Evolutionary conservation across 2,329 filamentous ascomycete genomes (phyloP).

Genomic region (Phialocephala sp.): DNA sequence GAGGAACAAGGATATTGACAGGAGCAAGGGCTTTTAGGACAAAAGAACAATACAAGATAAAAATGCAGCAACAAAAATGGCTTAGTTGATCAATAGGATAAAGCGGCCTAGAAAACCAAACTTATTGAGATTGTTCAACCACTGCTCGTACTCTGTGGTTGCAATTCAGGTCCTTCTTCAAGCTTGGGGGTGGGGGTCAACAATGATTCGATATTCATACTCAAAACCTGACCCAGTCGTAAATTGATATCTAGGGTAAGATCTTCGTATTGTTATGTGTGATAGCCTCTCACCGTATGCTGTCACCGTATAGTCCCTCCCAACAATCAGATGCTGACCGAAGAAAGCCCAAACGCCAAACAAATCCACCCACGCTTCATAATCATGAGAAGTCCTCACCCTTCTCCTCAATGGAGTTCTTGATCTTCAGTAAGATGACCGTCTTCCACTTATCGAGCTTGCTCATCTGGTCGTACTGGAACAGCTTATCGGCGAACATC

Average conservation of each 20-base stretch:
- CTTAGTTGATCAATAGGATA: background rate
- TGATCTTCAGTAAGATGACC: slow-evolving; percentile 79
- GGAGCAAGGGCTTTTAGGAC: background rate
- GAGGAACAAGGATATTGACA: background rate
- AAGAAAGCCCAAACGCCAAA: slow-evolving; percentile 5
- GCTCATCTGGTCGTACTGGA: slow-evolving; percentile 88
- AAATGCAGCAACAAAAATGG: background rate
- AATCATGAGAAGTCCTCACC: slow-evolving; percentile 69
- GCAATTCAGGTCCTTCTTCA: background rate
- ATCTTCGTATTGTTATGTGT: slow-evolving; percentile 6
- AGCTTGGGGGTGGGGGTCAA: too few species aligned
- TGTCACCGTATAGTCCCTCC: background rate
- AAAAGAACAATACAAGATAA: background rate
- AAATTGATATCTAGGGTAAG: background rate
- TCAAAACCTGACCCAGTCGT: background rate
- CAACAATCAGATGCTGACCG: background rate
- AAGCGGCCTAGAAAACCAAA: background rate
- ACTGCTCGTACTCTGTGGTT: background rate
- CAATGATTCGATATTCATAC: background rate
- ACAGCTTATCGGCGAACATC: slow-evolving; percentile 82
- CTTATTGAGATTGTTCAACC: background rate
- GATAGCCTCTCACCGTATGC: background rate
- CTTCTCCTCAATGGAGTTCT: slow-evolving; percentile 78
- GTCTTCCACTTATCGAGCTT: slow-evolving; percentile 99
- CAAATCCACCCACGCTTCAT: background rate